Percentiles rank a stretch among this genome's conserved stretches.
phyloP scores from a whole-genome alignment of 495 filamentous ascomycete genomes.

The Trichoderma erinaceum region DNA sequence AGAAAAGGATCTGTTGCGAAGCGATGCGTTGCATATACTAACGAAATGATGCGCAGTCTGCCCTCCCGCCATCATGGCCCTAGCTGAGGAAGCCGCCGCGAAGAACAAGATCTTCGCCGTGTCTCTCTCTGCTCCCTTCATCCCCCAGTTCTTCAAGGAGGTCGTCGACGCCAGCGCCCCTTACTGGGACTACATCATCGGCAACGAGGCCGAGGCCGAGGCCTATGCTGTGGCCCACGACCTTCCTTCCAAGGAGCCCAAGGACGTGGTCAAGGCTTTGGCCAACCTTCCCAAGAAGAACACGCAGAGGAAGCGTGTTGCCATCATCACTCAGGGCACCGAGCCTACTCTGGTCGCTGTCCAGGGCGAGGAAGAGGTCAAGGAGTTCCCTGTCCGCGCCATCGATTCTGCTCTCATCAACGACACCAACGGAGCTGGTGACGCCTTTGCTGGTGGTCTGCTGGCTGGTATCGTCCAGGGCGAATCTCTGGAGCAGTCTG shows the following conservation, averaged over 20 bases:
- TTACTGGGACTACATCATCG: slow-evolving; percentile 95
- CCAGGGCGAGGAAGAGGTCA: slow-evolving; percentile 60
- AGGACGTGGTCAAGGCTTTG: slow-evolving; percentile 80
- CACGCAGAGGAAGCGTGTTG: slow-evolving; percentile 65
- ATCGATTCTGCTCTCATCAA: slow-evolving; percentile 70
- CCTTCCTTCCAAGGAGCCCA: slow-evolving; percentile 65
- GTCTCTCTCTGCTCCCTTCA: slow-evolving; percentile 90
- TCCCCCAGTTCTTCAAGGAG: slow-evolving; percentile 95
- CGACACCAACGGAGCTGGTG: slow-evolving; percentile 95
- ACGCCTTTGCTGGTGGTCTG: slow-evolving; percentile 95
- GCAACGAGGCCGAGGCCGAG: slow-evolving; percentile 91
- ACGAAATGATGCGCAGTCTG: slow-evolving; percentile 51
- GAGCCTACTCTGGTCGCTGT: slow-evolving; percentile 77
- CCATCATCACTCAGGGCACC: slow-evolving; percentile 91
- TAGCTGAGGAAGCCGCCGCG: slow-evolving; percentile 79
- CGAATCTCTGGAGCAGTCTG: slow-evolving; percentile 62
- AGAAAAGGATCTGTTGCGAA: background rate
- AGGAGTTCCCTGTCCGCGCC: slow-evolving; percentile 71
- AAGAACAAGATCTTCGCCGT: slow-evolving; percentile 90
- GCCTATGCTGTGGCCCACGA: slow-evolving; percentile 77
- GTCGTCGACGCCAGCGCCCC: slow-evolving; percentile 74
- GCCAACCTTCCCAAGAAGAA: slow-evolving; percentile 89
- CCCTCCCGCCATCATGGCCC: slow-evolving; percentile 79
- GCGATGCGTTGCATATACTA: background rate
- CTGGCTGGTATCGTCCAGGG: slow-evolving; percentile 80